Percentiles rank a stretch among this genome's conserved stretches.
These are phyloP conservation scores for Antitrichia curtipendula DNA, from an alignment of 225 moss, liverwort and hornwort genomes.

Conservation along the genomic window DNA sequence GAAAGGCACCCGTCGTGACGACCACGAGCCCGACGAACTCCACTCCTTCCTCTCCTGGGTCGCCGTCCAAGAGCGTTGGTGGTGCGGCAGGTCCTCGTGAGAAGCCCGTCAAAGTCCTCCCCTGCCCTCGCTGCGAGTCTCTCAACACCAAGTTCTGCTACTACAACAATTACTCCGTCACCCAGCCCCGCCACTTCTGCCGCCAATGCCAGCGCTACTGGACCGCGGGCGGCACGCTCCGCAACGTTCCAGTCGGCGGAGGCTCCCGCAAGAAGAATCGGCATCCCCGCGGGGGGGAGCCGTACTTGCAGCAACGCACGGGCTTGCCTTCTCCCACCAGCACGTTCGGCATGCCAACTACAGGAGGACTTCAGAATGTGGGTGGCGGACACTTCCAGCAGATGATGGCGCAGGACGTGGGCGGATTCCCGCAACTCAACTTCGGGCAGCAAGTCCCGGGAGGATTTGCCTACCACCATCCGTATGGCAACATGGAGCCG, in stretches of 20 bases:
- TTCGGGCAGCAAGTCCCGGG: conserved; percentile 11
- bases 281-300: conserved; percentile 17
- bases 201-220: conserved; percentile 51
- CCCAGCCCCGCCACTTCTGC: conserved; percentile 49
- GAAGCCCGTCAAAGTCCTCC: conserved; percentile 37
- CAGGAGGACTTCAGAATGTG: conserved; percentile 4
- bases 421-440: not conserved
- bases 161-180: conserved; percentile 48
- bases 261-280: conserved; percentile 37
- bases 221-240: conserved; percentile 48
- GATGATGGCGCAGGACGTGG: conserved; percentile 16
- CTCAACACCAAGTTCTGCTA: conserved; percentile 57
- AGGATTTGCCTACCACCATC: not conserved
- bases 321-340: not conserved
- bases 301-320: conserved; percentile 7
- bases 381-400: conserved; percentile 22
- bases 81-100: conserved; percentile 10
- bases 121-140: conserved; percentile 49
- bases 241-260: conserved; percentile 43
- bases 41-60: conserved; percentile 1
- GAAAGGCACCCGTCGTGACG: not conserved
- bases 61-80: not conserved
- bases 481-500: not conserved
- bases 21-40: not conserved
- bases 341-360: not conserved